phyloP scores from a whole-genome alignment of 169 alveolate genomes.

The Plasmodium inui region DNA sequence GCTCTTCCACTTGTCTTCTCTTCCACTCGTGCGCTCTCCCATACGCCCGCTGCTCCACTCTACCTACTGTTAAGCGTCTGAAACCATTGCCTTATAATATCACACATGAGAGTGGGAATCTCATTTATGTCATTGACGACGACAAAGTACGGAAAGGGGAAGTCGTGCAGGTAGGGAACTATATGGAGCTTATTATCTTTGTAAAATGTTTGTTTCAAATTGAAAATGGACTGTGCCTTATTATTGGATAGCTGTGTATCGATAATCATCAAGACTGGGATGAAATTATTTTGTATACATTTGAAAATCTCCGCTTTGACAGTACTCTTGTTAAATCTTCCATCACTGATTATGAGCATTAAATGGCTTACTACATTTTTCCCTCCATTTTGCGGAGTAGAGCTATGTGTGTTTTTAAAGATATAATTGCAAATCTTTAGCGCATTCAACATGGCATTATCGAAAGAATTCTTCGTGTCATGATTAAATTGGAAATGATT shows the following conservation, averaged over 20 bases:
- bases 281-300: slow-evolving; percentile 88
- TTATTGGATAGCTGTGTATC: slow-evolving; percentile 83
- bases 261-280: slow-evolving; percentile 92
- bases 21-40: neutral
- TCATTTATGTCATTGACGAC: slow-evolving; percentile 91
- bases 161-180: slow-evolving; percentile 94
- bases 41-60: neutral
- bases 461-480: slow-evolving; percentile 83
- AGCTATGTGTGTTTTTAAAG: slow-evolving; percentile 50
- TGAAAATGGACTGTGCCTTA: slow-evolving; percentile 86
- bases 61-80: slow-evolving; percentile 39
- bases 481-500: slow-evolving; percentile 84
- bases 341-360: slow-evolving; percentile 96
- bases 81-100: slow-evolving; percentile 88
- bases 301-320: slow-evolving; percentile 90
- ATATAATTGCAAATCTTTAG: slow-evolving; percentile 86
- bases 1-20: no score
- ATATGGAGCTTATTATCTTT: slow-evolving; percentile 90
- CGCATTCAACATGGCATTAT: slow-evolving; percentile 85
- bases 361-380: slow-evolving; percentile 85
- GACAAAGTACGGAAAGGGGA: slow-evolving; percentile 96
- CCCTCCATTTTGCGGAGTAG: slow-evolving; percentile 72
- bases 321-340: slow-evolving; percentile 96
- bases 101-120: slow-evolving; percentile 88
- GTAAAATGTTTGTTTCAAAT: slow-evolving; percentile 86